Conservation (phyloP, 2,329 filamentous ascomycete species). For the Colletotrichum liriopes region DNA sequence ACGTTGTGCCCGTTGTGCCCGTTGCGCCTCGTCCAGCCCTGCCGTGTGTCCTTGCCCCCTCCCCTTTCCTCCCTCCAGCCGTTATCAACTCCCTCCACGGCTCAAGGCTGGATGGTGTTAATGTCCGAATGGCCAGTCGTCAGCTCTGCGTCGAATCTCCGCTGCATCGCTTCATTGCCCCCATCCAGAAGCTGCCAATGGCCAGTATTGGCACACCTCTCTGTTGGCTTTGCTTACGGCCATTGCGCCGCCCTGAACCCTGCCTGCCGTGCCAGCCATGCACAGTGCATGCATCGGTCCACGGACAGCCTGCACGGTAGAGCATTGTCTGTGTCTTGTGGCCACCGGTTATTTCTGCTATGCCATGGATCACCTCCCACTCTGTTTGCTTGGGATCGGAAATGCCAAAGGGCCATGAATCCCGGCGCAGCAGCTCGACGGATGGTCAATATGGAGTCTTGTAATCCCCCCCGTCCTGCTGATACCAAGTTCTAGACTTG, state of each 20-base stretch:
- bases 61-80: constrained; percentile 1
- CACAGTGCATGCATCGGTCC: constrained; percentile 22
- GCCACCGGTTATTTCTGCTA: neutral
- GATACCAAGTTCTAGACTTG: neutral
- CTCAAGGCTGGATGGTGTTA: constrained; percentile 16
- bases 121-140: neutral
- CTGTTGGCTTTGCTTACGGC: neutral
- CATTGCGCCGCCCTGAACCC: neutral
- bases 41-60: neutral
- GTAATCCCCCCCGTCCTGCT: constrained; percentile 7
- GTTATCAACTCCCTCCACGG: constrained; percentile 27
- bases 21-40: neutral
- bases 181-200: constrained; percentile 19
- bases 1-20: neutral
- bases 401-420: neutral
- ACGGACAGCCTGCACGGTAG: neutral
- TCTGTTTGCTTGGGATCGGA: neutral
- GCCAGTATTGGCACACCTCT: neutral
- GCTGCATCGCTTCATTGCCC: constrained; percentile 28
- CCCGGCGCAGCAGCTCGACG: neutral
- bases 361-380: neutral
- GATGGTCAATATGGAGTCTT: neutral
- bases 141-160: neutral
- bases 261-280: constrained; percentile 15
- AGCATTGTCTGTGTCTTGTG: neutral